phyloP scores from a whole-genome alignment of 768 basidiomycete species.

The Lyophyllum decastes region DNA sequence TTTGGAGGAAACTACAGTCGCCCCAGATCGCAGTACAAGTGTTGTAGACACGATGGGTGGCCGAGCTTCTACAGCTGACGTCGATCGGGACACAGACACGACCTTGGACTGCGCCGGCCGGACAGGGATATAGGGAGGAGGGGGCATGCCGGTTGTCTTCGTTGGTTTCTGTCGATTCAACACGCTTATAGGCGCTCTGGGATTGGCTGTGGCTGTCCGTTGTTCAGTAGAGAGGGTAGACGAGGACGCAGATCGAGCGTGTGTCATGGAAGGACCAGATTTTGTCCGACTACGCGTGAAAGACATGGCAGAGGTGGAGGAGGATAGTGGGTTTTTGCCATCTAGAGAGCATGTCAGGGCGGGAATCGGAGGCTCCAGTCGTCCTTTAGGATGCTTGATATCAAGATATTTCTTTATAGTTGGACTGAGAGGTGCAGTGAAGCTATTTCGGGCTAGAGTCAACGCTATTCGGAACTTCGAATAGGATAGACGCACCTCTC shows the following conservation, averaged over 20 bases:
- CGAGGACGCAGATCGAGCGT: conserved; percentile 28
- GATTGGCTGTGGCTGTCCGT: conserved; percentile 8
- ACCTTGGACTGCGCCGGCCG: conserved; percentile 21
- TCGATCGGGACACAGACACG: conserved; percentile 12
- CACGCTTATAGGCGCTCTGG: not conserved
- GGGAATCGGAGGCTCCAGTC: conserved; percentile 20
- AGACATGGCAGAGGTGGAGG: conserved; percentile 24
- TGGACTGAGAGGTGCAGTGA: conserved; percentile 72
- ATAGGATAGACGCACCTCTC: conserved; percentile 46
- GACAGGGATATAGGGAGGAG: conserved; percentile 29
- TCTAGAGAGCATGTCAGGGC: conserved; percentile 12
- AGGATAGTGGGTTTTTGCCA: conserved; percentile 15
- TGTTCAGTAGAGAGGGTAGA: conserved; percentile 20
- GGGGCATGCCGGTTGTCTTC: conserved; percentile 20
- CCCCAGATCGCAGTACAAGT: conserved; percentile 2
- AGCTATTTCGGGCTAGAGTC: conserved; percentile 43
- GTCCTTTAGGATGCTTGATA: conserved; percentile 29
- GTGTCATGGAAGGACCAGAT: conserved; percentile 7
- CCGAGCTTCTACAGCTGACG: conserved; percentile 13
- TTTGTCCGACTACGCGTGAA: conserved; percentile 20
- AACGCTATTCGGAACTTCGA: not conserved
- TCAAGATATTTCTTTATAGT: conserved; percentile 77
- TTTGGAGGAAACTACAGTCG: not conserved
- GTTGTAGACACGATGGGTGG: conserved; percentile 13
- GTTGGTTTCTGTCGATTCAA: conserved; percentile 19